Base-by-base conservation (phyloP, 495 filamentous ascomycete genomes). In the Corynascus novoguineensis region DNA sequence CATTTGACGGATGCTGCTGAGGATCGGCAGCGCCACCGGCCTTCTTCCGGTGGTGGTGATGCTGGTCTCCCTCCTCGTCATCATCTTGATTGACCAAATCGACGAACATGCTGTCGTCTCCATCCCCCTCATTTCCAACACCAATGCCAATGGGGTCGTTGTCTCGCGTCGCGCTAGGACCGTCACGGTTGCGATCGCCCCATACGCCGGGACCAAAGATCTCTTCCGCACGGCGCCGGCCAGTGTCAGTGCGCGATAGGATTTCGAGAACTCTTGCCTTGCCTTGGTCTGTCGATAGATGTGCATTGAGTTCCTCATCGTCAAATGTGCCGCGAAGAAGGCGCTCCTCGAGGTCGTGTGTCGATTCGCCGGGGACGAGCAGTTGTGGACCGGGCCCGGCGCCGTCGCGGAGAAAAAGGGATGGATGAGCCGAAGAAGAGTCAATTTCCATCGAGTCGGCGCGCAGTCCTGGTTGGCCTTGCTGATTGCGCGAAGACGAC, bases 31-130 rank as follows among this genome's bases (percentile, higher is more conserved):
- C 46, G n/a, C 6, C 41, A 8, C 0, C 37, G 3, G 17, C 37
- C 37, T 15, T n/a, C 22, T 24, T 46, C 44, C 58, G 62, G 9
- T 46, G 32, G n/a, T 57, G 46, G 8, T 60, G 57, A 4, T 38
- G 35, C 4, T 21, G 37, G 10, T 41, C 37, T 1, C 53, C 37
- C 5, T 75, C 68, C 0, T 75, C 75, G n/a, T 77, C 75, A 29
- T 80, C 77, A 27, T 78, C 77, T 19, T 75, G 66, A 50, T 80
- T 75, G 0, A 76, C 77, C 14, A 81, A 58, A 29, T 81, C 79
- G 34, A 73, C 66, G 60, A 81, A 82, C 75, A 82, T 79, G 63
- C 71, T 74, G 52, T 77, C 71, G 14, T 76, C 75, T 10, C 71
- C 70, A 10, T 70, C 71, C n/a, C 74, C 73, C 38, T 75, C 76